Base-by-base conservation (phyloP, 2,329 filamentous ascomycete species). In the Metarhizium brunneum region DNA sequence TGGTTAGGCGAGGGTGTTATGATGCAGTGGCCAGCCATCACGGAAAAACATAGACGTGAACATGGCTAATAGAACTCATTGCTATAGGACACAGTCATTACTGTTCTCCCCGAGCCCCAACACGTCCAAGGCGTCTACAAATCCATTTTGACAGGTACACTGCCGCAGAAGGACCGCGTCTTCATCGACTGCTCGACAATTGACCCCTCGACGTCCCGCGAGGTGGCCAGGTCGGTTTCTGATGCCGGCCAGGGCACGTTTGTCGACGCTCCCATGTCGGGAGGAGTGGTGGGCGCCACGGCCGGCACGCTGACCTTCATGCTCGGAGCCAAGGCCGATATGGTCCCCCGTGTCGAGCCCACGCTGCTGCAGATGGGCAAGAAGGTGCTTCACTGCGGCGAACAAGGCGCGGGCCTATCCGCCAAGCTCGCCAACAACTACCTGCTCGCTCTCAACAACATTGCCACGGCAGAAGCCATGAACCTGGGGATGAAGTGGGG, bases 371-470 rank as follows among this genome's bases (percentile, higher is more conserved):
- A 84, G 58, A 96, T 99, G 91, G 94, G 94, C 54, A 85, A 85
- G 66, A 87, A 86, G 57, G 87, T 95, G 4, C 79, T 95, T 58
- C 91, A 95, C 69, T 87, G 95, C 64, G 94, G 94, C 4, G 78
- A 78, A 0, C 91, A 95, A 62, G 92, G 91, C 11, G 83, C 89
- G 2, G 94, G 94, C 0, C 80, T 99, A 1, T 88, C 90, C 11
- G 94, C 88, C 43, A 99, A 99, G 74, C 79, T 99, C 36, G 92
- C 92, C 54, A 99, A 99, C 75, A 99, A 99, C 72, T 99, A 99
- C 70, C 82, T 97, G 32, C 78, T 99, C 3, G 92, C 92, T 4
- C 84, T 97, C 63, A 95, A 91, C 76, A 99, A 99, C 72, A 91
- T 86, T 56, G 83, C 81, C 4, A 83, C 82, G 2, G 81, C 82